Evolutionary conservation across 495 filamentous ascomycete genomes (phyloP).

Genomic region (Aspergillus conjunctus): DNA sequence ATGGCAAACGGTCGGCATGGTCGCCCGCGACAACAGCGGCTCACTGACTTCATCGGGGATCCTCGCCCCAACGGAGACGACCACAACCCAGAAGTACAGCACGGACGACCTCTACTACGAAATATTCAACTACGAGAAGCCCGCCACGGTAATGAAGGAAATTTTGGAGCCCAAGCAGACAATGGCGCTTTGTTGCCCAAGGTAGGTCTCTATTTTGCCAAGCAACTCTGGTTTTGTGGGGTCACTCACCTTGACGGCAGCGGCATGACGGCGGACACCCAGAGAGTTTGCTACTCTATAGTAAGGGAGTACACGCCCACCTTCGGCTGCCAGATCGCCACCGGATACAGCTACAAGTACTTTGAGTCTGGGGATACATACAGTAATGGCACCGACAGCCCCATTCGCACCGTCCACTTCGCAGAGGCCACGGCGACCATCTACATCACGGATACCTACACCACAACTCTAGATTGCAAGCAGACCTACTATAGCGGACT

Average conservation of each 20-base stretch:
- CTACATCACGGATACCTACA: not conserved
- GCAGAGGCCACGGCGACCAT: not conserved
- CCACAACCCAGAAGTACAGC: not conserved
- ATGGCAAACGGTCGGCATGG: constrained; percentile 10
- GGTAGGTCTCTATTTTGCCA: not conserved
- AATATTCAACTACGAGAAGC: constrained; percentile 2
- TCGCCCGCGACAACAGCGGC: not conserved
- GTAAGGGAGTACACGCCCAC: constrained; percentile 2
- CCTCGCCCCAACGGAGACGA: not conserved
- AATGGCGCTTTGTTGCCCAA: constrained; percentile 6
- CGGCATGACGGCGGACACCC: constrained; percentile 1
- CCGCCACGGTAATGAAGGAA: not conserved
- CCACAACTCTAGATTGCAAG: not conserved
- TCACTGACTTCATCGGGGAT: constrained; percentile 2
- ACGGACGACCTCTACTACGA: constrained; percentile 1
- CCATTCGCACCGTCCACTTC: not conserved
- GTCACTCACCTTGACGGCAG: not conserved
- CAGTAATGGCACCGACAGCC: not conserved
- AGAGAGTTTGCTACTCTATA: constrained; percentile 1
- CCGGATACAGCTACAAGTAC: constrained; percentile 10
- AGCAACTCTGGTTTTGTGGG: not conserved
- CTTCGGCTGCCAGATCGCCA: not conserved
- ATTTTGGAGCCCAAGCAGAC: constrained; percentile 6
- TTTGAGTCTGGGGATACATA: not conserved
- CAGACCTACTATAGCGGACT: not conserved